phyloP scores from a whole-genome alignment of 495 filamentous ascomycete genomes.

The Lasiosphaeria ovina region DNA sequence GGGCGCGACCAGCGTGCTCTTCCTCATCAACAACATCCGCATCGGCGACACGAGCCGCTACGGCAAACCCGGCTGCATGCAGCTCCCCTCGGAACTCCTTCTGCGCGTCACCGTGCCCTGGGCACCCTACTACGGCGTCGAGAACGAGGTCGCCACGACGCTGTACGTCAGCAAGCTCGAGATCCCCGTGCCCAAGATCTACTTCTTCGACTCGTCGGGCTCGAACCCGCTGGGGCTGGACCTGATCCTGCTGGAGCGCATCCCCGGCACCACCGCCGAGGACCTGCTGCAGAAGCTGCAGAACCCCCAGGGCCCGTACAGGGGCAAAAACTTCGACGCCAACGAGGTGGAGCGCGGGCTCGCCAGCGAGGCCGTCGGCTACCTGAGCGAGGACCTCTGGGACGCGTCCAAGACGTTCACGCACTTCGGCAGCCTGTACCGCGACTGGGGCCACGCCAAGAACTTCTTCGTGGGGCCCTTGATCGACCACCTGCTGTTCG shows the following conservation, averaged over 20 bases:
- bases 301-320: no score
- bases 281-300: no score
- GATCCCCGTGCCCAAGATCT: conserved; percentile 4
- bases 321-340: neutral
- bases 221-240: conserved; percentile 4
- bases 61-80: no score
- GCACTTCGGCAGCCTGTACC: conserved; percentile 8
- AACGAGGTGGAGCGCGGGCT: neutral
- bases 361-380: neutral
- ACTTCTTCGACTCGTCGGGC: conserved; percentile 12
- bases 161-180: neutral
- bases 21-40: no score
- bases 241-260: conserved; percentile 6
- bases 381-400: neutral
- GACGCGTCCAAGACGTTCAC: neutral
- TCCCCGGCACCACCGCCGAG: neutral
- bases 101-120: conserved; percentile 7
- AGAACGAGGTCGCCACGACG: conserved; percentile 12
- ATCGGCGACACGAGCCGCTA: no score
- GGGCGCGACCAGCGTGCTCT: no score
- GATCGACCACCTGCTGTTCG: conserved; percentile 2
- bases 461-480: conserved; percentile 11
- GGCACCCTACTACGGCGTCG: conserved; percentile 9
- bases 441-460: neutral
- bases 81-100: neutral